Evolutionary conservation across 441 rosid genomes (phyloP).

Genomic region (Eutrema salsugineum): DNA sequence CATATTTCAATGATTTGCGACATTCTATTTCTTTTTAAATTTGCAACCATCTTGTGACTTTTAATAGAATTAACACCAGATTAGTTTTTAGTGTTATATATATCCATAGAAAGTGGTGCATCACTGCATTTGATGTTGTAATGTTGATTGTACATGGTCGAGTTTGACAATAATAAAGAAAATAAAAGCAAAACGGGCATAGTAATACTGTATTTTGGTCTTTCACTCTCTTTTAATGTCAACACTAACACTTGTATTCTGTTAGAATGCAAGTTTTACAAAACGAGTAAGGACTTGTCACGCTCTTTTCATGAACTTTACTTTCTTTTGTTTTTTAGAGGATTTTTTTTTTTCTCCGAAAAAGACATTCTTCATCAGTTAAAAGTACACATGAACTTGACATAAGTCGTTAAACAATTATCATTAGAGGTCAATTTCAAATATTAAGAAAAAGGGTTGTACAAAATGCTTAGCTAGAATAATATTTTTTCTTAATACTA

Average conservation of each 20-base stretch:
- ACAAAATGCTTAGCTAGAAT: no score
- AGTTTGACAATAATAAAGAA: neutral
- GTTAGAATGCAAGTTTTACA: neutral
- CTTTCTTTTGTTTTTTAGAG: neutral
- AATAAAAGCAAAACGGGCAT: neutral
- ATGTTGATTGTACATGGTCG: neutral
- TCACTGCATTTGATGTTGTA: neutral
- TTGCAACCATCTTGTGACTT: neutral
- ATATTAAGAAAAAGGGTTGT: neutral
- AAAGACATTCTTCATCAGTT: neutral
- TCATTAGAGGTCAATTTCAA: neutral
- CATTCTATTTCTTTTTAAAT: neutral
- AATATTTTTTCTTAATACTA: no score
- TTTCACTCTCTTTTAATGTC: neutral
- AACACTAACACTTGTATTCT: neutral
- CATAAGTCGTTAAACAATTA: neutral
- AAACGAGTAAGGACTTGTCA: conserved; percentile 3
- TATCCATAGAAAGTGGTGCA: neutral
- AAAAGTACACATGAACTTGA: conserved; percentile 12
- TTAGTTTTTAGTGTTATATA: neutral
- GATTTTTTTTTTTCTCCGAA: neutral
- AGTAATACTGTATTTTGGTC: neutral
- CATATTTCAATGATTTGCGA: neutral
- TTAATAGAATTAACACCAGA: no score
- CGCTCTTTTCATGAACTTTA: conserved; percentile 16